Base-by-base conservation (phyloP, 805 yeast species). In the Cyberlindnera maritima region DNA sequence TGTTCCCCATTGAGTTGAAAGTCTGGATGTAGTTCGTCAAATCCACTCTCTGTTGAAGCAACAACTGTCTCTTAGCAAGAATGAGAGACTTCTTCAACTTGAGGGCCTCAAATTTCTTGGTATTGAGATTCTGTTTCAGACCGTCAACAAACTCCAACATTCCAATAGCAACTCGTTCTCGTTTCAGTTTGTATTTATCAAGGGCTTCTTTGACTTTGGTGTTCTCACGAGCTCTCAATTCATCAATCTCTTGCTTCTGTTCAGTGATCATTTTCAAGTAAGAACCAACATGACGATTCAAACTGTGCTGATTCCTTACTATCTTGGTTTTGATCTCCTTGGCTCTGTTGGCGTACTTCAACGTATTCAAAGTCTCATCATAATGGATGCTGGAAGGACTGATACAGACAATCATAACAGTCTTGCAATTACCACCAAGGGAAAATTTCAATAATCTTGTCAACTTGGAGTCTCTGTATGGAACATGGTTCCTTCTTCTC, bases 371-470 rank as follows among this genome's bases (percentile, higher is more conserved):
- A 1, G 98, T 91, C 61, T 92, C 98, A 60, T 92, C 98, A 63
- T 89, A 90, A 64, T 92, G 97, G 37, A 72, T 75, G 26, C 87
- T 79, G 49, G 90, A 85, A 0, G 97, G 97, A 4, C 95, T 84
- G 3, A 92, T 78, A 66, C 98, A 92, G 2, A 90, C 97, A 54
- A 92, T 88, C 98, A 92, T 92, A 4, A 89, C 91, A 0, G 98
- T 92, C 62, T 87, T 85, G 66, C 98, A 92, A 61, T 89, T 88
- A 0, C 97, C 97, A 3, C 97, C 97, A 13, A 92, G 69, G 0
- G 97, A 90, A 61, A 88, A 89, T 62, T 91, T 89, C 46, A 92
- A 74, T 41, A 92, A 70, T 54, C 98, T 69, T 0, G 98, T 92
- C 44, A 92, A 71, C 59, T 91, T 91, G 8, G 96, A 88, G 63